phyloP scores from a whole-genome alignment of 345 rosid genomes.

The Linum lewisii region DNA sequence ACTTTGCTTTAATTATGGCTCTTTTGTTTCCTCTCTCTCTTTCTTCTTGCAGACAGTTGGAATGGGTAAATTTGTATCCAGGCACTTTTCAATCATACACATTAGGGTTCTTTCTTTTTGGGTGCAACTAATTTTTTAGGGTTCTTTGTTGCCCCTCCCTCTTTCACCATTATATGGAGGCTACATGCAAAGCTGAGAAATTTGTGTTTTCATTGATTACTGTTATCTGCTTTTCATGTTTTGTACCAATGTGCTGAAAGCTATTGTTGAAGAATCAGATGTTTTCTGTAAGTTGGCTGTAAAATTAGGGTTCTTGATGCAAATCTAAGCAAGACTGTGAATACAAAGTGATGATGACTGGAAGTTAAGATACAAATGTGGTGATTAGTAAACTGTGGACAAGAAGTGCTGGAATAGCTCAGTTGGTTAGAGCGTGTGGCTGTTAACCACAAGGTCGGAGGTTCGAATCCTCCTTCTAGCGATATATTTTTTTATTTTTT shows the following conservation, averaged over 20 bases:
- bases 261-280: no score
- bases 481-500: no score
- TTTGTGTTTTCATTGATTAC: no score
- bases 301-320: no score
- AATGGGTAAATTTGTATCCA: not conserved
- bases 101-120: not conserved
- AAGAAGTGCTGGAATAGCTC: conserved; percentile 69
- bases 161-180: not conserved
- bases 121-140: not conserved
- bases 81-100: not conserved
- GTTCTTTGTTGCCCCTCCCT: not conserved
- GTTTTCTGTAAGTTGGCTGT: no score
- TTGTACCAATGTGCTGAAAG: no score
- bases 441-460: conserved; percentile 93
- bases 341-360: no score
- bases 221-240: no score
- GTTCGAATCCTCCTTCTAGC: conserved; percentile 70
- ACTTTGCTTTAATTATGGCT: not conserved
- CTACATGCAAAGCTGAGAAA: conserved; percentile 3
- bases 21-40: no score
- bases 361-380: no score
- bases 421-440: conserved; percentile 92
- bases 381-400: no score
- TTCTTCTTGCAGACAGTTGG: not conserved
- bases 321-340: no score